Conservation (phyloP, 306 rosid genomes). For the Pyrus bretschneideri region DNA sequence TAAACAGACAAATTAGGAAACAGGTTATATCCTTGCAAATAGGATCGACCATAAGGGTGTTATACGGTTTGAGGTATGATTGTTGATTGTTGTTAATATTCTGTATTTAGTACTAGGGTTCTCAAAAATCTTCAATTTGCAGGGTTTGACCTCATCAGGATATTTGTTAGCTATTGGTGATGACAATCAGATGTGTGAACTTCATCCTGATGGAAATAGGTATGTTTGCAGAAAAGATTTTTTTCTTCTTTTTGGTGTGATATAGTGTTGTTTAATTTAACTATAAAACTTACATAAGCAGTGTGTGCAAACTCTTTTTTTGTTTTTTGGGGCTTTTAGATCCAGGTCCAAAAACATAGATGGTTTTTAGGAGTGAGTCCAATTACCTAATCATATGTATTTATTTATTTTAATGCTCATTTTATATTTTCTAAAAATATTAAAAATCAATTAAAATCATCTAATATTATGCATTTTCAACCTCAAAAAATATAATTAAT, state of each 20-base stretch:
- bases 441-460: too few species aligned
- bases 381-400: too few species aligned
- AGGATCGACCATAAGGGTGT: background rate
- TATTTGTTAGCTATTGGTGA: slow-evolving; percentile 75
- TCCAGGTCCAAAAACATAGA: too few species aligned
- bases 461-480: too few species aligned
- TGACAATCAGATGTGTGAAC: slow-evolving; percentile 81
- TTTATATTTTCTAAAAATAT: too few species aligned
- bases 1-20: background rate
- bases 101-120: background rate
- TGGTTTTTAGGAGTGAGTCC: too few species aligned
- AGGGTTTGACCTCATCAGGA: slow-evolving; percentile 65
- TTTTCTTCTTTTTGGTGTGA: background rate
- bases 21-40: background rate
- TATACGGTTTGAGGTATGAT: background rate
- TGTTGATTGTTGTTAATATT: background rate
- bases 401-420: too few species aligned
- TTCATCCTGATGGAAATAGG: slow-evolving; percentile 97
- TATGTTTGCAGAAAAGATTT: slow-evolving; percentile 5
- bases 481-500: too few species aligned
- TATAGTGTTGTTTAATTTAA: background rate
- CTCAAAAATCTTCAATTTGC: slow-evolving; percentile 15
- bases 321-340: background rate
- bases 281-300: background rate
- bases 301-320: background rate